Evolutionary conservation across 306 rosid genomes (phyloP).

Genomic region (Glycine soja): DNA sequence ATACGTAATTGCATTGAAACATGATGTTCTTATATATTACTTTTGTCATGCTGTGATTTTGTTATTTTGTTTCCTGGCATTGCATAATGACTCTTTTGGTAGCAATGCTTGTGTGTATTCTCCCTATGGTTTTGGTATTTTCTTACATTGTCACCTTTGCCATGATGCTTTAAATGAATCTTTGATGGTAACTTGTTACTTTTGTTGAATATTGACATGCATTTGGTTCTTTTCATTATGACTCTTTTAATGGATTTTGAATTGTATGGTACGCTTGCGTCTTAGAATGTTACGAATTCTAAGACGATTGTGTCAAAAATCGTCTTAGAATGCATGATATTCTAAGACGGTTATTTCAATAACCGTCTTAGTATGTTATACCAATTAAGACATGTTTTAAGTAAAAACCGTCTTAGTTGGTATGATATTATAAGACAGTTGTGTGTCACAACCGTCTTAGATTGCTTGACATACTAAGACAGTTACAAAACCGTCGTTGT

Average conservation of each 20-base stretch:
- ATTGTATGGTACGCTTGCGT: conserved; percentile 97
- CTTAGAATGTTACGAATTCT: too few relatives aligned
- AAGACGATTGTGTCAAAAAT: too few relatives aligned
- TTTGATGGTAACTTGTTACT: not conserved
- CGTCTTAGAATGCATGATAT: too few relatives aligned
- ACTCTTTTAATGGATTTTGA: conserved; percentile 87
- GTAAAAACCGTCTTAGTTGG: too few relatives aligned
- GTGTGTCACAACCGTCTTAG: too few relatives aligned
- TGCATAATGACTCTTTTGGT: not conserved
- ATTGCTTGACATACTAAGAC: too few relatives aligned
- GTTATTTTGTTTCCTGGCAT: not conserved
- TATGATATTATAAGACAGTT: too few relatives aligned
- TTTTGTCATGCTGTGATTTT: not conserved
- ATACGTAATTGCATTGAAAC: not conserved
- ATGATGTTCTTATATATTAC: not conserved
- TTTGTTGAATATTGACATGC: conserved; percentile 28
- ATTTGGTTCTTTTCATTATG: conserved; percentile 42
- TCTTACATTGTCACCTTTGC: not conserved
- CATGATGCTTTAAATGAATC: conserved; percentile 14
- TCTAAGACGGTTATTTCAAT: too few relatives aligned
- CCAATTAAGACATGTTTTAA: too few relatives aligned
- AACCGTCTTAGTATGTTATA: too few relatives aligned
- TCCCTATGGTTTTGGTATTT: conserved; percentile 26
- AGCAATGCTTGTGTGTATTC: not conserved
- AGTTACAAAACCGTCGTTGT: too few relatives aligned